phyloP scores from a whole-genome alignment of 2,329 filamentous ascomycete genomes.

The Ceratocystis cubensis region DNA sequence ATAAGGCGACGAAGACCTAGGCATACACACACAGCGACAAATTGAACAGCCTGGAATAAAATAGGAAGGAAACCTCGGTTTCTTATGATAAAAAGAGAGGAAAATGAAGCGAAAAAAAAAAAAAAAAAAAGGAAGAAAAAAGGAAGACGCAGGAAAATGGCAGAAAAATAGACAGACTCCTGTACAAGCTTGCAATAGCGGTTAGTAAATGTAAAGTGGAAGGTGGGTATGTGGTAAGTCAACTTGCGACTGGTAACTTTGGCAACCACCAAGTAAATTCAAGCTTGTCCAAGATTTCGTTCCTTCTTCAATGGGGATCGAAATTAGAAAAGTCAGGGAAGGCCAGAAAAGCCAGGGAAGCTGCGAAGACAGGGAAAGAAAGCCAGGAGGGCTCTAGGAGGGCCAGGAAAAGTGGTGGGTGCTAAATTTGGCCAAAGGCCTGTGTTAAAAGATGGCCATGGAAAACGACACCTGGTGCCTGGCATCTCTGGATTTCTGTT shows the following conservation, averaged over 20 bases:
- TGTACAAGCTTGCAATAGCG: neutral
- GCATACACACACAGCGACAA: too few species aligned
- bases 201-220: neutral
- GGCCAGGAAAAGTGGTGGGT: neutral
- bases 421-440: neutral
- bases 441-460: neutral
- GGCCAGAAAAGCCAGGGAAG: neutral
- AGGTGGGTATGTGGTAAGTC: neutral
- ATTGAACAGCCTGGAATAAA: too few species aligned
- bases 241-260: neutral
- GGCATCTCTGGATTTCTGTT: neutral
- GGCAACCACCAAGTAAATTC: slow-evolving; percentile 1
- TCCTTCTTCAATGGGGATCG: slow-evolving; percentile 5
- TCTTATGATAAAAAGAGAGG: neutral
- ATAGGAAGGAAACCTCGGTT: neutral
- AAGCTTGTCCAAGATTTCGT: neutral
- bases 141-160: neutral
- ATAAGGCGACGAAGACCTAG: neutral
- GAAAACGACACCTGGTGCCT: neutral
- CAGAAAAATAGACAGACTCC: neutral
- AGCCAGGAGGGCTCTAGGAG: neutral
- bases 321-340: neutral
- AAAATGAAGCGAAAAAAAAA: neutral
- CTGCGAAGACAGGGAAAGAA: neutral
- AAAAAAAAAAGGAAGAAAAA: slow-evolving; percentile 4